Evolutionary conservation across 106 monocot species (phyloP), one percentile per base, ranked within the genome.

Genomic region (Allium sativum): DNA sequence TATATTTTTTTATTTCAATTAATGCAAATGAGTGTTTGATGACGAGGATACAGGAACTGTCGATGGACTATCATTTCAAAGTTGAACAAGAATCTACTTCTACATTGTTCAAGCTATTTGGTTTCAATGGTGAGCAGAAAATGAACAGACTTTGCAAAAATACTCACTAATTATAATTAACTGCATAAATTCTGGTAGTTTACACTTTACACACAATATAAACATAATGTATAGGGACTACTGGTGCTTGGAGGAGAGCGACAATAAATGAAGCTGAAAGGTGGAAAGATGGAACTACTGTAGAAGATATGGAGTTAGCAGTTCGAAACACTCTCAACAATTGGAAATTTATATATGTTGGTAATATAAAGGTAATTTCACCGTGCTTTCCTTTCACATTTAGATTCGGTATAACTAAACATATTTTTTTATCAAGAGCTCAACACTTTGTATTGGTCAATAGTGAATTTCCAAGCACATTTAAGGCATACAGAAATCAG

Each of bases 381-480:
- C n/a, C n/a, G n/a, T n/a, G n/a, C n/a, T n/a, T n/a, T n/a, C n/a
- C n/a, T n/a, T n/a, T n/a, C n/a, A n/a, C n/a, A n/a, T n/a, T n/a
- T n/a, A n/a, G n/a, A n/a, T n/a, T n/a, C n/a, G n/a, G n/a, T n/a
- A n/a, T n/a, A n/a, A n/a, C n/a, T n/a, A n/a, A n/a, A n/a, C n/a
- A n/a, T n/a, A n/a, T n/a, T n/a, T n/a, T n/a, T n/a, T n/a, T n/a
- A n/a, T n/a, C n/a, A n/a, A n/a, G n/a, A n/a, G n/a, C n/a, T n/a
- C n/a, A n/a, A n/a, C n/a, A n/a, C n/a, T 7, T 60, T 45, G 56
- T 68, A 58, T 40, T 58, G 68, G 68, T 68, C 14, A 58, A 58
- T 48, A 68, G 68, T 48, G 68, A 68, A 31, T 21, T 68, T 12
- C 68, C 68, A 47, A 57, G 68, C 21, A 58, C 45, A 48, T 58